These are phyloP conservation scores for Cyclotella kingstonii DNA, from an alignment of 108 stramenopile species.

Conservation along the genomic window DNA sequence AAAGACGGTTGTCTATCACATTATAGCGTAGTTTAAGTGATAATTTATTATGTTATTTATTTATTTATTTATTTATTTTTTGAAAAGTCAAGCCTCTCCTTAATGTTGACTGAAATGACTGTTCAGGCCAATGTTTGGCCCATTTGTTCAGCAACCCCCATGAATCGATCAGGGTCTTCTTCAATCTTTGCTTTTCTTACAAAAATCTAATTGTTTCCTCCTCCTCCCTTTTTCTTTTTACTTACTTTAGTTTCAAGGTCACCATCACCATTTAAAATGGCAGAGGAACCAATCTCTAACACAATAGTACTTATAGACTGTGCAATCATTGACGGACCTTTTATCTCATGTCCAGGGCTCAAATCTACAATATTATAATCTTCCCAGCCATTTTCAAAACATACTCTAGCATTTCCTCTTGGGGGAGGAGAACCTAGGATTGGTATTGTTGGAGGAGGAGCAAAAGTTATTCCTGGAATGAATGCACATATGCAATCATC, in stretches of 20 bases:
- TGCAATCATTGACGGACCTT: constrained; percentile 93
- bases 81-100: constrained; percentile 98
- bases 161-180: constrained; percentile 95
- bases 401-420: constrained; percentile 67
- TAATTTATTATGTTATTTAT: no score
- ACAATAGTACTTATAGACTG: constrained; percentile 95
- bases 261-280: constrained; percentile 83
- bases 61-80: no score
- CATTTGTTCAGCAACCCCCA: constrained; percentile 99
- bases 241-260: constrained; percentile 87
- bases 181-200: constrained; percentile 38
- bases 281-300: constrained; percentile 88
- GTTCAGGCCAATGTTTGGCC: constrained; percentile 95
- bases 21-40: no score
- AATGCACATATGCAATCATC: constrained; percentile 96
- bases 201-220: neutral
- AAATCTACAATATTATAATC: constrained; percentile 83
- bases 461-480: constrained; percentile 69
- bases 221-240: constrained; percentile 20
- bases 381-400: constrained; percentile 92
- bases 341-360: constrained; percentile 70
- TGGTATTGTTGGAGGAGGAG: constrained; percentile 37
- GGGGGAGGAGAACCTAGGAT: constrained; percentile 48
- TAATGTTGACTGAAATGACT: constrained; percentile 97
- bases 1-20: no score